Percentiles rank a stretch among this genome's conserved stretches.
Evolutionary conservation across 208 protist genomes (phyloP).

Genomic region (Leishmania lainsoni): DNA sequence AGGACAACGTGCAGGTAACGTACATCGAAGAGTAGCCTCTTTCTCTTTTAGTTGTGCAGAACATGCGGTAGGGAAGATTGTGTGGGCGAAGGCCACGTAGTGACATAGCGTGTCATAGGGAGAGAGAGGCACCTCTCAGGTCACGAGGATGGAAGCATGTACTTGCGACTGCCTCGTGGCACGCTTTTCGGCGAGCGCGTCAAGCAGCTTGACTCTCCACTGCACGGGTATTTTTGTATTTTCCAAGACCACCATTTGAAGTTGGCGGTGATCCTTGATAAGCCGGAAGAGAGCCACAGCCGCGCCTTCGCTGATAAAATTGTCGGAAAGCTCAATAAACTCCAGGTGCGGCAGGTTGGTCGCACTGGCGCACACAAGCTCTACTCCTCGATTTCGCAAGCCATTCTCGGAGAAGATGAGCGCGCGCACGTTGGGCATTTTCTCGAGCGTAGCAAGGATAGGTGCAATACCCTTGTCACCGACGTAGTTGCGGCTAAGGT

Average conservation of each 20-base stretch:
- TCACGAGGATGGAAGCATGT: not conserved
- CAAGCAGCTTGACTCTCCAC: constrained; percentile 62
- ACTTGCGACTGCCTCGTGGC: not conserved
- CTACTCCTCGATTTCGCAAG: constrained; percentile 80
- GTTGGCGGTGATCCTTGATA: constrained; percentile 55
- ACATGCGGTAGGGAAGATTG: not conserved
- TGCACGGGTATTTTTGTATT: constrained; percentile 89
- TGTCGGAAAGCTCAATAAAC: constrained; percentile 85
- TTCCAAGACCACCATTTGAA: constrained; percentile 72
- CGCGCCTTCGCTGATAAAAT: constrained; percentile 91
- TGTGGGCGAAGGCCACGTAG: not conserved
- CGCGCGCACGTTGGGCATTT: constrained; percentile 49
- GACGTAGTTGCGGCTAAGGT: constrained; percentile 88
- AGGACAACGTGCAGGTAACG: not conserved
- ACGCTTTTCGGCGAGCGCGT: constrained; percentile 55
- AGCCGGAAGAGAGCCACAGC: constrained; percentile 58
- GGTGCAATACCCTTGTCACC: constrained; percentile 85
- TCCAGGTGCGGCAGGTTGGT: constrained; percentile 58
- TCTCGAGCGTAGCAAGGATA: constrained; percentile 64
- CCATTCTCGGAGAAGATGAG: constrained; percentile 82
- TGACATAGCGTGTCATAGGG: not conserved
- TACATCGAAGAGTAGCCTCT: not conserved
- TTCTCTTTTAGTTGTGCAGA: not conserved
- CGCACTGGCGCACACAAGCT: constrained; percentile 49
- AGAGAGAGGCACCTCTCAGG: constrained; percentile 4